Conservation (phyloP, 208 protist genomes). For the Balamuthia mandrillaris region DNA sequence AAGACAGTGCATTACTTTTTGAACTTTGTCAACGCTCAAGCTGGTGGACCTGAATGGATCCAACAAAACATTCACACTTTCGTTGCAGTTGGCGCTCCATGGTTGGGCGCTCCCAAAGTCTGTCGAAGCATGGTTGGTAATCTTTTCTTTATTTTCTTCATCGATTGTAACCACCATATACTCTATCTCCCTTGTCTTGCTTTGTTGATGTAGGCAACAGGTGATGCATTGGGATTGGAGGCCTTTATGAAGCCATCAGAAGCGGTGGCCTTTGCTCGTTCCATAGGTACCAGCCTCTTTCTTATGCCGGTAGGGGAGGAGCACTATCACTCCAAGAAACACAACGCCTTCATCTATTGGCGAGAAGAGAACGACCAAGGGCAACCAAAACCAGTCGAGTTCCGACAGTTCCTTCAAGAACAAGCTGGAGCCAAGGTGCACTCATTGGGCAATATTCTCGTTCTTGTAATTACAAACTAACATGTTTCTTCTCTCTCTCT, state of each 20-base stretch:
- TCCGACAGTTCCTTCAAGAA: neutral
- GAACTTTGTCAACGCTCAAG: neutral
- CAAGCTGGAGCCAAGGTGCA: too few species aligned
- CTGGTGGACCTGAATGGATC: neutral
- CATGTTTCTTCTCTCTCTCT: neutral
- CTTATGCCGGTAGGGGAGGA: neutral
- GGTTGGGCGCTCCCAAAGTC: constrained; percentile 19
- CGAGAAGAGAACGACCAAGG: too few species aligned
- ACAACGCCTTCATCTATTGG: too few species aligned
- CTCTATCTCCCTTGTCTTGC: neutral
- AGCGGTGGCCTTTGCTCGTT: neutral
- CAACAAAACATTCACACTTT: constrained; percentile 34
- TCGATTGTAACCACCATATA: too few species aligned
- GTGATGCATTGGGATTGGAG: constrained; percentile 5
- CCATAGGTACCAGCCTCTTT: neutral
- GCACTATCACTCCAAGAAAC: too few species aligned
- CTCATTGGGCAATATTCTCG: too few species aligned
- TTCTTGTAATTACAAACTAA: neutral
- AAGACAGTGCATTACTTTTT: constrained; percentile 36
- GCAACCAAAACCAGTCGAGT: neutral
- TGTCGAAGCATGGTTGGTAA: neutral
- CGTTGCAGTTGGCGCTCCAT: constrained; percentile 33
- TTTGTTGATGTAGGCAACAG: neutral
- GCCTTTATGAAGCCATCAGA: constrained; percentile 15
- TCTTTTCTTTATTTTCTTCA: neutral